phyloP scores from a whole-genome alignment of 352 stramenopile genomes.

The Phytophthora pseudosyringae region DNA sequence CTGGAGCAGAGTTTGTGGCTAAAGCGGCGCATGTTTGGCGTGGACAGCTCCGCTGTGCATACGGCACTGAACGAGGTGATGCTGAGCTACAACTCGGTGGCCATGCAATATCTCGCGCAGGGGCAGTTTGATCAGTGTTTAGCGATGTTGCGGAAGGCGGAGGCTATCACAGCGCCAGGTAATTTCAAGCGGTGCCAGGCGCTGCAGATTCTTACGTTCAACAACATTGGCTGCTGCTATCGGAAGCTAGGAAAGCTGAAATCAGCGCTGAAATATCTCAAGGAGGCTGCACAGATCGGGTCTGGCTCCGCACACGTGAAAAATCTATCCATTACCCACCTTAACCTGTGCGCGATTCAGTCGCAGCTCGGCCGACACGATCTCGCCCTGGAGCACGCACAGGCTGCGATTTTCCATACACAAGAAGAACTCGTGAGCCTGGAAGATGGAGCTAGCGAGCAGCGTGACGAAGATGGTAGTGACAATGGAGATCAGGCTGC shows the following conservation, averaged over 20 bases:
- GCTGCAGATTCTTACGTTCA: constrained; percentile 84
- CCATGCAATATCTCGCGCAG: constrained; percentile 70
- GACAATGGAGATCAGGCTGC: constrained; percentile 33
- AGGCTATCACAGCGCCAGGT: constrained; percentile 65
- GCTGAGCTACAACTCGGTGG: constrained; percentile 75
- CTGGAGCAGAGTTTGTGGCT: constrained; percentile 80
- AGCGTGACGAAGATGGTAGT: constrained; percentile 19
- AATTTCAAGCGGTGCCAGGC: constrained; percentile 74
- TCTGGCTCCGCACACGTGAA: constrained; percentile 58
- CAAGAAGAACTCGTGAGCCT: constrained; percentile 80
- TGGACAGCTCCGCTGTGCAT: constrained; percentile 62
- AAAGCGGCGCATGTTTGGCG: constrained; percentile 78
- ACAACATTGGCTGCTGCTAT: constrained; percentile 86
- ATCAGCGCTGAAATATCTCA: constrained; percentile 76
- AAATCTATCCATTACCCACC: constrained; percentile 82
- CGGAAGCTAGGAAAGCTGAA: constrained; percentile 78
- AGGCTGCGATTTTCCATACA: constrained; percentile 82
- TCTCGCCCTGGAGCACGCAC: constrained; percentile 73
- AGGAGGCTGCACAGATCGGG: constrained; percentile 73
- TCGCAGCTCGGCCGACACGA: constrained; percentile 78
- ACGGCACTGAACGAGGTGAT: constrained; percentile 68
- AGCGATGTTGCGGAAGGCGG: constrained; percentile 73
- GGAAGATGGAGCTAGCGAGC: constrained; percentile 26
- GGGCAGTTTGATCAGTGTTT: constrained; percentile 73
- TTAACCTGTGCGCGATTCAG: constrained; percentile 85